Conservation (phyloP, 1,139 yeast species). For the Yamadazyma atmosphaerica region DNA sequence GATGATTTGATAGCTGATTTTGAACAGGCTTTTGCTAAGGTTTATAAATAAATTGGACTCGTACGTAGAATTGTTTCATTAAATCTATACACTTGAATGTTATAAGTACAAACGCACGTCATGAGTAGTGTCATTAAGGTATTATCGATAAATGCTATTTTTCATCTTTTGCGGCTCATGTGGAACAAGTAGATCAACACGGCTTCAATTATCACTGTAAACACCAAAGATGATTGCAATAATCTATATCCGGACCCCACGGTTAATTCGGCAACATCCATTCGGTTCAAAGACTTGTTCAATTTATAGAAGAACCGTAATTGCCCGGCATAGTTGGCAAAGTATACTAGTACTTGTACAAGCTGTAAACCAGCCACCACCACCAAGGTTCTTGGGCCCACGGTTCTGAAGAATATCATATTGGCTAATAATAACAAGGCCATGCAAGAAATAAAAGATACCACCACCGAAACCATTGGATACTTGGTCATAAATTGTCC, state of each 20-base stretch:
- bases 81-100: no score
- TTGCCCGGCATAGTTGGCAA: conserved; percentile 15
- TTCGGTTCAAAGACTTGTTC: conserved; percentile 6
- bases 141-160: not conserved
- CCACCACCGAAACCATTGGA: conserved; percentile 11
- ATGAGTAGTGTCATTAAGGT: no score
- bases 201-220: conserved; percentile 10
- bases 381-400: conserved; percentile 1
- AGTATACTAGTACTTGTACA: conserved; percentile 10
- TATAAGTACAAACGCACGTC: no score
- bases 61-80: no score
- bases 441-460: conserved; percentile 11
- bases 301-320: conserved; percentile 13
- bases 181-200: conserved; percentile 8
- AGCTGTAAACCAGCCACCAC: conserved; percentile 7
- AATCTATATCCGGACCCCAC: conserved; percentile 15
- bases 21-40: conserved; percentile 71
- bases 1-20: conserved; percentile 88
- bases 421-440: conserved; percentile 8
- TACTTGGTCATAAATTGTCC: conserved; percentile 14
- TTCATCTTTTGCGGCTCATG: no score
- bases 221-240: conserved; percentile 10
- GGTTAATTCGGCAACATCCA: conserved; percentile 14
- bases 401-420: conserved; percentile 7
- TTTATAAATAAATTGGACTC: conserved; percentile 28